A percentile compares a stretch with the other conserved stretches of the same genome.
Conservation (phyloP, 2,329 filamentous ascomycete species). For the Fusarium camptoceras region DNA sequence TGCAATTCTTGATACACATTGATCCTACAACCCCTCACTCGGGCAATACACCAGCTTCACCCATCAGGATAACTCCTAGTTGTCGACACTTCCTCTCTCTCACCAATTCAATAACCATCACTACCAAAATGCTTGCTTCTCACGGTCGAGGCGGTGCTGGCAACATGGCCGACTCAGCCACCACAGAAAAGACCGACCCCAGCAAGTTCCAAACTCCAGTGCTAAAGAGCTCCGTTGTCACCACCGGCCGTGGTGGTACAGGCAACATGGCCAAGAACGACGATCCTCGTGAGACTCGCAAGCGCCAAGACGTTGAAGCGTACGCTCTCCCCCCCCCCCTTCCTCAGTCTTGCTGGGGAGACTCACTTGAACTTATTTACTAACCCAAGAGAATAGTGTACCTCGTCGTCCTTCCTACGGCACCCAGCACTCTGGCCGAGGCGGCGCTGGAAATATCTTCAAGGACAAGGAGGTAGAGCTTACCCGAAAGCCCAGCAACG, state of each 20-base stretch:
- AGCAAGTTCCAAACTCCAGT: constrained; percentile 83
- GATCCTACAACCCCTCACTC: not conserved
- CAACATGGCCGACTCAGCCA: constrained; percentile 71
- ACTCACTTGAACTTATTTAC: constrained; percentile 12
- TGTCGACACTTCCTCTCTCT: not conserved
- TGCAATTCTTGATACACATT: not conserved
- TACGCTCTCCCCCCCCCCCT: constrained; percentile 53
- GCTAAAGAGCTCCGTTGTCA: constrained; percentile 85
- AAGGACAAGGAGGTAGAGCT: constrained; percentile 57
- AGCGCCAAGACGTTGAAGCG: constrained; percentile 85
- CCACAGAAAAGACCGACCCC: constrained; percentile 64
- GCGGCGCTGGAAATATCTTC: constrained; percentile 79
- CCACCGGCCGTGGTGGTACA: constrained; percentile 87
- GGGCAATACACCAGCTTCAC: not conserved
- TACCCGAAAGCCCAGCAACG: constrained; percentile 47
- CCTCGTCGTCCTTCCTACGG: constrained; percentile 68
- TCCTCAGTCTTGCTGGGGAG: not conserved
- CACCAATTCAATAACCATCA: not conserved
- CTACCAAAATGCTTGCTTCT: constrained; percentile 63
- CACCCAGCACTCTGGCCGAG: constrained; percentile 76
- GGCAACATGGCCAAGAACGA: constrained; percentile 86
- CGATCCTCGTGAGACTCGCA: constrained; percentile 78
- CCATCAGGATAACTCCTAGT: not conserved
- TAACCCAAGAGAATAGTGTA: constrained; percentile 53
- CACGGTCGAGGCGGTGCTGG: constrained; percentile 84